Evolutionary conservation across 225 moss, liverwort and hornwort species (phyloP), one percentile per base, ranked within the genome.

Genomic region (Pseudisothecium myosuroides): DNA sequence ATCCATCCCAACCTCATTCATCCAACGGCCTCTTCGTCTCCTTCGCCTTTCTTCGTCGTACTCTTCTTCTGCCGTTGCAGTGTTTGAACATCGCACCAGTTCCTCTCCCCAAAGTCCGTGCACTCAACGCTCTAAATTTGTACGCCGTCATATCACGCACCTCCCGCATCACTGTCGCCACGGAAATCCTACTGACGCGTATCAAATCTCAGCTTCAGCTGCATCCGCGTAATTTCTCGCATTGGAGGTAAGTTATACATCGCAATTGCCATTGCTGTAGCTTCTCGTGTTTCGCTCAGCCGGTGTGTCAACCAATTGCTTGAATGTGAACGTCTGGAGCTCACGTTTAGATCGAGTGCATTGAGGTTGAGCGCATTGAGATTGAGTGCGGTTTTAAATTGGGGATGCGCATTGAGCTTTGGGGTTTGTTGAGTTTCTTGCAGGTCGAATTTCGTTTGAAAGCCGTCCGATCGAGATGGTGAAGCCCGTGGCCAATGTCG

Each of bases 401-500:
- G 56, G 67, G 13, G 37, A 61, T 50, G 76, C 61, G 86, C 60
- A 71, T 74, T 89, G 75, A 83, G 17, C 14, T 73, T 56, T 65
- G 65, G 36, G 52, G 29, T 69, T 68, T 21, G 67, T 69, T 58
- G 75, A 20, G 50, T 17, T 17, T 88, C 31, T 80, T 64, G 88
- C 86, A 84, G 80, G 71, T 91, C 77, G 55, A 61, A 37, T 82
- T 82, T 68, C 45, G 59, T 45, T 58, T 36, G 61, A 64, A 27
- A 41, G 37, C 17, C 26, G 68, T 60, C 12, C 54, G 54, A 54
- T 54, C 29, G 88, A 68, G 89, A 94, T 94, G 94, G 90, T 60
- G 90, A 93, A 50, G 82, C 68, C 64, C 17, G 83, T 86, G 88
- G 81, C 80, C 19, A 77, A 94, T 54, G 90, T 91, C 41, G 87